phyloP scores from a whole-genome alignment of 1,284 basidiomycete genomes.

The Rhodofomes roseus region DNA sequence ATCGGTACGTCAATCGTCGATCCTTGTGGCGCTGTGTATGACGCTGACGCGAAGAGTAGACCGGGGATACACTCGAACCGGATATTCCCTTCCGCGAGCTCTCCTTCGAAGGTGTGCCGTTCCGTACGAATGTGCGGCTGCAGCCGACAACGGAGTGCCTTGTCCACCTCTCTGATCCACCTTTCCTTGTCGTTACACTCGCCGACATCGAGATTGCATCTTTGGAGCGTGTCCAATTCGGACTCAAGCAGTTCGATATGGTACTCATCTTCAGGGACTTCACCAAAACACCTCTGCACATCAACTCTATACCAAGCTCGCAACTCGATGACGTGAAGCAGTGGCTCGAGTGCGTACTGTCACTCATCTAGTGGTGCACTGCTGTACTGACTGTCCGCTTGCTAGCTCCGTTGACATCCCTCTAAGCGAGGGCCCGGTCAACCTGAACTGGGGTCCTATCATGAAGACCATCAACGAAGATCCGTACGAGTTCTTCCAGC shows the following conservation, averaged over 20 bases:
- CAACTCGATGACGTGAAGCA: conserved; percentile 96
- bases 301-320: conserved; percentile 91
- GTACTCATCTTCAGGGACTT: conserved; percentile 98
- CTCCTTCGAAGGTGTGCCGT: conserved; percentile 96
- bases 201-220: conserved; percentile 96
- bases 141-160: conserved; percentile 98
- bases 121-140: conserved; percentile 90
- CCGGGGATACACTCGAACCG: conserved; percentile 84
- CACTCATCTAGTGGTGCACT: conserved; percentile 3
- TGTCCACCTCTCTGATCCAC: conserved; percentile 92
- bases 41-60: conserved; percentile 34
- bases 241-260: conserved; percentile 96
- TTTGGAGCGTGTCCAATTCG: conserved; percentile 95
- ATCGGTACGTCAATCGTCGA: conserved; percentile 52
- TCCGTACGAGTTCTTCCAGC: conserved; percentile 94
- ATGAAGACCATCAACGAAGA: conserved; percentile 98
- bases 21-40: neutral
- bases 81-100: conserved; percentile 98
- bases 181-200: conserved; percentile 95
- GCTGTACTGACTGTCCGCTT: conserved; percentile 8
- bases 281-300: conserved; percentile 86
- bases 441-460: conserved; percentile 97
- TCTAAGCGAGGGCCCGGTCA: conserved; percentile 94
- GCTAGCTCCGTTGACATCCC: conserved; percentile 92
- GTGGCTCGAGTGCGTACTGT: conserved; percentile 87